Evolutionary conservation across 352 stramenopile species (phyloP).

Genomic region (Phytophthora ramorum): DNA sequence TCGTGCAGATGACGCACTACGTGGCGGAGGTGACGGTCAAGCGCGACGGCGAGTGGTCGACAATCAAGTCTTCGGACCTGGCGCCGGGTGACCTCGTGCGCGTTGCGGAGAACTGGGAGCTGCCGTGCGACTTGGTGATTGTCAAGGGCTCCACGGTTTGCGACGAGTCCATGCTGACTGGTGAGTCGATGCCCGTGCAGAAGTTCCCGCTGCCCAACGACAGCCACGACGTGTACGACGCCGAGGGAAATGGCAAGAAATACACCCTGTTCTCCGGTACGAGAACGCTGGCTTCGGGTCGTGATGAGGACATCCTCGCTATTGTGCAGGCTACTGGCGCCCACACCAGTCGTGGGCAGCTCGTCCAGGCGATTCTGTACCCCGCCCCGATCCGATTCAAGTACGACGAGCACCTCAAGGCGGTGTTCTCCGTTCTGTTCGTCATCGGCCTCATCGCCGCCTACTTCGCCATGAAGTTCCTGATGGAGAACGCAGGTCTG

Average conservation of each 20-base stretch:
- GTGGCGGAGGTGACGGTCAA: conserved; percentile 71
- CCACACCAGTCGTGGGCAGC: conserved; percentile 85
- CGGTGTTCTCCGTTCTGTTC: conserved; percentile 83
- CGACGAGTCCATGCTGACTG: conserved; percentile 80
- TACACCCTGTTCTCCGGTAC: conserved; percentile 91
- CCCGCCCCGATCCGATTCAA: conserved; percentile 90
- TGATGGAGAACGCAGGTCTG: conserved; percentile 70
- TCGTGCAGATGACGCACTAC: conserved; percentile 74
- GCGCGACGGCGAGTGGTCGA: conserved; percentile 59
- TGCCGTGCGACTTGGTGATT: conserved; percentile 76
- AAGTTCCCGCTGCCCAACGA: conserved; percentile 76
- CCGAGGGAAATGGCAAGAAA: conserved; percentile 72
- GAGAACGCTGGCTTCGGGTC: conserved; percentile 70
- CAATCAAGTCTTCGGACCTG: conserved; percentile 54
- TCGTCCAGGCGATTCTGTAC: conserved; percentile 89
- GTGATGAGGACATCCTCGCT: conserved; percentile 69
- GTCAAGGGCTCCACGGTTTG: conserved; percentile 73
- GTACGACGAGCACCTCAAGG: conserved; percentile 91
- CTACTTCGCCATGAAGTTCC: conserved; percentile 77
- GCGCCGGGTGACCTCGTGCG: conserved; percentile 76
- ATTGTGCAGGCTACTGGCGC: conserved; percentile 86
- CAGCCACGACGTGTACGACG: conserved; percentile 60
- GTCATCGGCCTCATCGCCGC: conserved; percentile 77
- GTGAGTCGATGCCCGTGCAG: conserved; percentile 88
- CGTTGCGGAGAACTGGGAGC: conserved; percentile 71